Percentiles rank a stretch among this genome's conserved stretches.
These are phyloP conservation scores for Mucor lusitanicus DNA, from an alignment of 371 early-diverging fungal genomes.

Conservation along the genomic window DNA sequence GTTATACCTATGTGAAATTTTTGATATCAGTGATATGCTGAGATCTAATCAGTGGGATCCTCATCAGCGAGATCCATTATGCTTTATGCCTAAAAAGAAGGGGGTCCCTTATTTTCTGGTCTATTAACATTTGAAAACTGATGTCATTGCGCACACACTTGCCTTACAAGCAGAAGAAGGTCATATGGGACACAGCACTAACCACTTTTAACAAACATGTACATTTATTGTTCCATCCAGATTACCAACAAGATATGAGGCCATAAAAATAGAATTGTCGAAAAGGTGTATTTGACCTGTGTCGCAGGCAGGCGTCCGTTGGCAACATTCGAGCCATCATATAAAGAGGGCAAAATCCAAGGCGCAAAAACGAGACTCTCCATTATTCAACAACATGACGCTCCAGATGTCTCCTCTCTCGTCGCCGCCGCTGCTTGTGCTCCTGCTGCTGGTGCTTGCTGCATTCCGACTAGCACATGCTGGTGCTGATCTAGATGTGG, in stretches of 20 bases:
- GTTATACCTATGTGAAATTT: neutral
- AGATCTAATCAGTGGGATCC: neutral
- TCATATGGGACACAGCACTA: neutral
- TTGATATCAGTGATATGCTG: neutral
- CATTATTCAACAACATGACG: neutral
- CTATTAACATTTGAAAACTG: neutral
- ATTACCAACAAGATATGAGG: neutral
- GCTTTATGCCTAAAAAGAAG: neutral
- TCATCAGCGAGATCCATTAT: neutral
- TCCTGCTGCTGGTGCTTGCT: neutral
- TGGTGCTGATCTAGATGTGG: neutral
- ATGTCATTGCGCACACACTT: slow-evolving; percentile 5
- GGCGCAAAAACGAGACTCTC: neutral
- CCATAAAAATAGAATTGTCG: neutral
- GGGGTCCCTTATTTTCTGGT: neutral
- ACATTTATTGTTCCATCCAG: neutral
- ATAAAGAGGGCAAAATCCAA: neutral
- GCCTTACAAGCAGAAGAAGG: neutral
- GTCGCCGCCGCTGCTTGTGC: neutral
- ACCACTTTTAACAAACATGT: neutral
- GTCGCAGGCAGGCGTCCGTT: neutral
- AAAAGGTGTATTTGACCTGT: neutral
- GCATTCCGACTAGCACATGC: neutral
- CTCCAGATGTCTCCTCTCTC: neutral
- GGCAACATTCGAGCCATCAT: neutral